These are phyloP conservation scores for Fusarium foetens DNA, from an alignment of 2,329 filamentous ascomycete species.

Conservation along the genomic window DNA sequence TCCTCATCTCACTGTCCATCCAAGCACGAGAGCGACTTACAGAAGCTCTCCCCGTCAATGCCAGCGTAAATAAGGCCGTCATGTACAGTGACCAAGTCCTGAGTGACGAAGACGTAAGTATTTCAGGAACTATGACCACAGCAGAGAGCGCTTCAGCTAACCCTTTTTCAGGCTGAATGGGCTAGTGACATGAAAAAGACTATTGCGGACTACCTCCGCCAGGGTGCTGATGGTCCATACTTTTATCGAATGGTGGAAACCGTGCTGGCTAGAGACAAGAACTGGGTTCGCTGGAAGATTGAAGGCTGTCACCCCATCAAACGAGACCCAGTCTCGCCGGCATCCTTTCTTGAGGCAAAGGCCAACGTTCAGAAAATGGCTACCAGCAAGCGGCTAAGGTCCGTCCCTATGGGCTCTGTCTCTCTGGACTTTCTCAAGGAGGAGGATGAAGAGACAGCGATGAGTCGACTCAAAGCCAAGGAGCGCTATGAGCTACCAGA, in stretches of 20 bases:
- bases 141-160: conserved; percentile 7
- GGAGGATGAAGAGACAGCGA: conserved; percentile 64
- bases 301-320: conserved; percentile 92
- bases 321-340: conserved; percentile 73
- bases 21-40: conserved; percentile 78
- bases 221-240: conserved; percentile 85
- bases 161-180: conserved; percentile 76
- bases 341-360: conserved; percentile 76
- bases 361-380: conserved; percentile 72
- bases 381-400: conserved; percentile 75
- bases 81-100: conserved; percentile 78
- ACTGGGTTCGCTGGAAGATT: conserved; percentile 99
- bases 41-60: conserved; percentile 65
- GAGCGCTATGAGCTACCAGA: conserved; percentile 75
- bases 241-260: conserved; percentile 98
- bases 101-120: conserved; percentile 82
- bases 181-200: conserved; percentile 78
- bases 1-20: conserved; percentile 88
- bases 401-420: conserved; percentile 76
- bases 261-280: conserved; percentile 93
- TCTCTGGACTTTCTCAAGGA: conserved; percentile 83
- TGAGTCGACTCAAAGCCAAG: conserved; percentile 75
- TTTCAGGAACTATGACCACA: not conserved
- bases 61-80: conserved; percentile 82
- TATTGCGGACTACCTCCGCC: conserved; percentile 85